Base-by-base conservation (phyloP, 2,329 filamentous ascomycete species). In the Diaporthe vexans region DNA sequence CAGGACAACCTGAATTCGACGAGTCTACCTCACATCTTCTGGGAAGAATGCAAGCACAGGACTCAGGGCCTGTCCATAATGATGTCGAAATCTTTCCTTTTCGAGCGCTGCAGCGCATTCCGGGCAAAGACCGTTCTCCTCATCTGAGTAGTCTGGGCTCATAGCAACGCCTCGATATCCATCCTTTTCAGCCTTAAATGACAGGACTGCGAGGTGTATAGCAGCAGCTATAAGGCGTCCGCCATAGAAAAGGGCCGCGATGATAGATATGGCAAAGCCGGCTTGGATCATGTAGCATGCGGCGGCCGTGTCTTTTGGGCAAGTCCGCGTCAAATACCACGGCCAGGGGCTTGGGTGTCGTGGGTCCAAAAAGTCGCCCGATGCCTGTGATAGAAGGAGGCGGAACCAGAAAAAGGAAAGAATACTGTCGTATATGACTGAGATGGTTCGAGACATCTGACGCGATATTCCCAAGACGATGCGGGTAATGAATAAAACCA, bases 21-120 rank as follows among this genome's bases (percentile, higher is more conserved):
- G 15, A 33, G 2, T 35, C 21, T 48, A 65, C 61, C 43, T 48
- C 11, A 3, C 6, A 51, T 65, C 43, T 17, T 51, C 19, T 35
- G 61, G 61, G 1, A 65, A 65, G 61, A 48, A 65, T 43, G 61
- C 61, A n/a, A 65, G 43, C 26, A 65, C 61, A 51, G 61, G 61
- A 35, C 61, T 65, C 9, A 65, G 19, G 24, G 61, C 26, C 43
- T 51, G 6, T 17, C 17, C 59, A 46, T 48, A 48, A 9, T 35
- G 21, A 24, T 19, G 17, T 7, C 21, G 43, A 51, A 35, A 35
- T 3, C 43, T 19, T 35, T 51, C 26, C 13, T 65, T 51, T 51
- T 65, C 61, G 1, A 21, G 15, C 8, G 19, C 21, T 2, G 26
- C 29, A 21, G 29, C 59, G 17, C 29, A 29, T 1, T 48, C 26